These are phyloP conservation scores for Mycena amicta DNA, from an alignment of 768 basidiomycete genomes.

Conservation along the genomic window DNA sequence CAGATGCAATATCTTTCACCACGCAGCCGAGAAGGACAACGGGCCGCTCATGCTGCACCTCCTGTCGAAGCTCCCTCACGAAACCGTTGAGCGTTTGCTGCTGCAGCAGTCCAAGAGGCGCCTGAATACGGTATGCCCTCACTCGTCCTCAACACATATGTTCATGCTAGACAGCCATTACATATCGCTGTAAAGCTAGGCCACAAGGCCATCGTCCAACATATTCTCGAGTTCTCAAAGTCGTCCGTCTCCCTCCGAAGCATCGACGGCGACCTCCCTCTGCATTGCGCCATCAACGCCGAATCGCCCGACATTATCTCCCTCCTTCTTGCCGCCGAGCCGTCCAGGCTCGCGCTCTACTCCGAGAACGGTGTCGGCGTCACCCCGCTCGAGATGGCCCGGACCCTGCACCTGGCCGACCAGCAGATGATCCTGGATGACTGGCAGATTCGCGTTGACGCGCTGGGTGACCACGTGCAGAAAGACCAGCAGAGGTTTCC, in stretches of 20 bases:
- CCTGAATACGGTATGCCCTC: constrained; percentile 45
- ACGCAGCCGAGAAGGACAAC: constrained; percentile 29
- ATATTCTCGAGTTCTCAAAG: constrained; percentile 42
- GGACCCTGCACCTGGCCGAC: constrained; percentile 30
- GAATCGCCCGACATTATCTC: constrained; percentile 40
- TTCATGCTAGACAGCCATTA: too few species aligned
- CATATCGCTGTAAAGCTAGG: constrained; percentile 50
- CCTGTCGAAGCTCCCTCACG: constrained; percentile 51
- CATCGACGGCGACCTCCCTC: constrained; percentile 50
- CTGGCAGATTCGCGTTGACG: constrained; percentile 17
- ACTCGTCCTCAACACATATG: background rate
- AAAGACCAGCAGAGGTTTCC: constrained; percentile 14
- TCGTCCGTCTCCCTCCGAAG: constrained; percentile 42
- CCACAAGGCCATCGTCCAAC: constrained; percentile 29
- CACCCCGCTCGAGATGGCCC: constrained; percentile 41
- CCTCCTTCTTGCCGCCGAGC: constrained; percentile 40
- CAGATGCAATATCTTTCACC: constrained; percentile 63
- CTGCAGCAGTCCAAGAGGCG: constrained; percentile 46
- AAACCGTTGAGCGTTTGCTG: constrained; percentile 46
- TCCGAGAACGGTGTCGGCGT: constrained; percentile 55
- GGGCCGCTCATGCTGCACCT: constrained; percentile 45
- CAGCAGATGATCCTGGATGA: constrained; percentile 17
- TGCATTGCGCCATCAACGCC: constrained; percentile 48
- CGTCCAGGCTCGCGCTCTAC: constrained; percentile 36
- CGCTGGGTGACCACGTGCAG: background rate